These are phyloP conservation scores for Solanum phureja DNA, from an alignment of 257 asterid species.

Conservation along the genomic window DNA sequence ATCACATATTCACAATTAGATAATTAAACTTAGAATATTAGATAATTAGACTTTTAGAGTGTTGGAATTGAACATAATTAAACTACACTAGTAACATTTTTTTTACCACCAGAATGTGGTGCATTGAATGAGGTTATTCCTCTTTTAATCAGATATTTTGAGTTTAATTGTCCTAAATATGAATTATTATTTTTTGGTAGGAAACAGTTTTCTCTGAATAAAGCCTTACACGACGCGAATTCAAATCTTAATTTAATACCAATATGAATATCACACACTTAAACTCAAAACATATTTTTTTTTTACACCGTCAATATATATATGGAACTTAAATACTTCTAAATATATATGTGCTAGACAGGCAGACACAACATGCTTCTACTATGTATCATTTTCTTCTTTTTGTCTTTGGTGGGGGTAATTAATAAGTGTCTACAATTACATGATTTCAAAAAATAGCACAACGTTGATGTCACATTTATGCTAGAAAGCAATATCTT, in stretches of 20 bases:
- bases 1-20: background rate
- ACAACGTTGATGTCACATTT: background rate
- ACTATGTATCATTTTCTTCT: background rate
- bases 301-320: background rate
- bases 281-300: background rate
- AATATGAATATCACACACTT: background rate
- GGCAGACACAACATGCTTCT: background rate
- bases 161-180: too few relatives aligned
- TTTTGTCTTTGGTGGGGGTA: background rate
- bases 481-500: background rate
- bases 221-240: accelerated
- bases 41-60: background rate
- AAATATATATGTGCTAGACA: too few relatives aligned
- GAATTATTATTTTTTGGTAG: too few relatives aligned
- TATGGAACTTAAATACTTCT: background rate
- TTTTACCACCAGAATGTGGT: background rate
- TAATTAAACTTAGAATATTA: background rate
- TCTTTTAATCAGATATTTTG: background rate
- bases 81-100: background rate
- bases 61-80: background rate
- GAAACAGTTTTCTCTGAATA: accelerated
- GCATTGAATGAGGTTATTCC: accelerated
- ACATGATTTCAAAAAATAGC: background rate
- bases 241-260: accelerated
- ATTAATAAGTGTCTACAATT: background rate